Evolutionary conservation across 179 eudicot genomes (phyloP).

Genomic region (Patellifolia procumbens): DNA sequence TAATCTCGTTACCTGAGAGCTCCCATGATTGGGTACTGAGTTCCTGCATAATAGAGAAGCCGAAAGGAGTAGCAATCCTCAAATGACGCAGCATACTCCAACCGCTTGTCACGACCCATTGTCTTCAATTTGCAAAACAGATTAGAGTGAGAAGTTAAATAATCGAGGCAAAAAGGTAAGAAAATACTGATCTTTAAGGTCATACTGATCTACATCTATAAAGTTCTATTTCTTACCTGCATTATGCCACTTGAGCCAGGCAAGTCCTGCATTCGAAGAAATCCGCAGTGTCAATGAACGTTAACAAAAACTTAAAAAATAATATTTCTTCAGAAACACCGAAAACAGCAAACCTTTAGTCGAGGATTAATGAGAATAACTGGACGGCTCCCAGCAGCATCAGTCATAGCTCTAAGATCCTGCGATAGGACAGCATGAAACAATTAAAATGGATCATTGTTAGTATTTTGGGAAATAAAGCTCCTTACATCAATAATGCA

Average conservation of each 20-base stretch:
- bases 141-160: not conserved
- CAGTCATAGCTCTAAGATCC: conserved; percentile 94
- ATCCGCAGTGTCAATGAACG: not conserved
- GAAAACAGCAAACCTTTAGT: conserved; percentile 63
- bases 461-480: not conserved
- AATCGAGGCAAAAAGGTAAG: not conserved
- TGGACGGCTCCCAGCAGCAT: conserved; percentile 97
- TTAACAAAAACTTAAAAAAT: no score
- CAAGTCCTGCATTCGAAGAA: conserved; percentile 60
- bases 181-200: not conserved
- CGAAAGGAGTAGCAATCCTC: conserved; percentile 84
- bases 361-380: conserved; percentile 89
- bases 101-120: conserved; percentile 92
- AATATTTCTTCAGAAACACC: not conserved
- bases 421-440: conserved; percentile 25
- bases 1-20: conserved; percentile 69
- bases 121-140: conserved; percentile 46
- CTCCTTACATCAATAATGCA: conserved; percentile 83
- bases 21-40: conserved; percentile 96
- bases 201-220: not conserved
- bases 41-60: conserved; percentile 89
- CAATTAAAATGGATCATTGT: not conserved
- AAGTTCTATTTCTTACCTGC: conserved; percentile 84
- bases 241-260: conserved; percentile 94
- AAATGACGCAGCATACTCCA: conserved; percentile 94